Conservation (phyloP, 1,284 basidiomycete species). For the Apiotrichum gracile region DNA sequence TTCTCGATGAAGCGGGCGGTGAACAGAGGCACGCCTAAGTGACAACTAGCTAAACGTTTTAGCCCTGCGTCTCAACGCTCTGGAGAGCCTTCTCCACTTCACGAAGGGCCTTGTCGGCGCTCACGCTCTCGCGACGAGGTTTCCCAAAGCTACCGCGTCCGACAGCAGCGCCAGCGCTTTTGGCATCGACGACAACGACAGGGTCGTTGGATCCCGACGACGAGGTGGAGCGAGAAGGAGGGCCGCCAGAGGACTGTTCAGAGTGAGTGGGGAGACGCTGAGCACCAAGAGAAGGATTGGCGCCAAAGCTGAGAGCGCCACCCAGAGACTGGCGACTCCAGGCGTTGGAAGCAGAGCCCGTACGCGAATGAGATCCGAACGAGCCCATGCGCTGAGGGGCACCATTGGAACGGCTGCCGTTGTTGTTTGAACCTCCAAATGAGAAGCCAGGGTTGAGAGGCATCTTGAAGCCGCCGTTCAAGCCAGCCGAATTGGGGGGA, state of each 20-base stretch:
- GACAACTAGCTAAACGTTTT: background rate
- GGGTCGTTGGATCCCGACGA: conserved; percentile 22
- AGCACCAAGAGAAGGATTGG: conserved; percentile 15
- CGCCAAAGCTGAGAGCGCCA: conserved; percentile 25
- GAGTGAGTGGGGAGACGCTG: conserved; percentile 36
- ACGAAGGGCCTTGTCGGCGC: conserved; percentile 59
- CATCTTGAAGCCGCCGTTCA: conserved; percentile 27
- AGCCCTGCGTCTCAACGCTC: conserved; percentile 28
- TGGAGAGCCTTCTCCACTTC: conserved; percentile 71
- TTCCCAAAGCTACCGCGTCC: conserved; percentile 4
- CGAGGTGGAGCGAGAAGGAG: conserved; percentile 20
- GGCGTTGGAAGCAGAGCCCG: conserved; percentile 30
- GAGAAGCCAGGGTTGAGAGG: conserved; percentile 22
- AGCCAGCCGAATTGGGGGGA: conserved; percentile 10
- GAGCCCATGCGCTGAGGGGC: conserved; percentile 11
- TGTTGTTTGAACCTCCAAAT: conserved; percentile 12
- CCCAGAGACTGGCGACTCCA: conserved; percentile 26
- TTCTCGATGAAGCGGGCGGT: background rate
- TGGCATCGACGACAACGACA: conserved; percentile 25
- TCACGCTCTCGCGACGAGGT: conserved; percentile 36
- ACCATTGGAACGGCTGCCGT: background rate
- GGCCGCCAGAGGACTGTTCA: conserved; percentile 25
- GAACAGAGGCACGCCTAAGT: background rate
- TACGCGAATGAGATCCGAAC: conserved; percentile 20
- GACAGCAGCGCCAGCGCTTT: conserved; percentile 10